Conservation (phyloP, 345 rosid genomes). For the Populus euphratica region DNA sequence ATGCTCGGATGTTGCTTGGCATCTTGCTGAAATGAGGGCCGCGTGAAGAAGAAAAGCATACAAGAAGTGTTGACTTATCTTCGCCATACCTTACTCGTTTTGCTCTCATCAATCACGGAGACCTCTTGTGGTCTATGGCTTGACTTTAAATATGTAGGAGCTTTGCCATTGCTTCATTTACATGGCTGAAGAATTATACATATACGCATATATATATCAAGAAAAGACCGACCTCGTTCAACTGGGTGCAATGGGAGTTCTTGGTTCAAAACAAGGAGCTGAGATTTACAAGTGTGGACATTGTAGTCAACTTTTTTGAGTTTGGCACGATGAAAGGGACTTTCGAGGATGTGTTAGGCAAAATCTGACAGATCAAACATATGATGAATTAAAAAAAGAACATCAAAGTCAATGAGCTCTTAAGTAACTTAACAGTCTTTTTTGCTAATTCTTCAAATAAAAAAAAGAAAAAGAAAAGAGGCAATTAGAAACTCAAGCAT, state of each 20-base stretch:
- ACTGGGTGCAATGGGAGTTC: not conserved
- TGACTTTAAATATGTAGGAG: not conserved
- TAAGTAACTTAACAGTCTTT: no score
- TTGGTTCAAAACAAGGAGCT: not conserved
- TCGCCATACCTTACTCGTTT: constrained; percentile 30
- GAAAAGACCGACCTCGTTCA: no score
- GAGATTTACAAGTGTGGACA: not conserved
- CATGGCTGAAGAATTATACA: not conserved
- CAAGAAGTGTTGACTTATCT: constrained; percentile 13
- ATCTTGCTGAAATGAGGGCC: constrained; percentile 9
- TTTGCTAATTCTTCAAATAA: no score
- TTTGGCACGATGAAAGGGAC: not conserved
- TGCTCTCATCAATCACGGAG: not conserved
- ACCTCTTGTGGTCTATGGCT: not conserved
- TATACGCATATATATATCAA: no score
- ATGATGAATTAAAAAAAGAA: not conserved
- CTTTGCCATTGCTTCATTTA: not conserved
- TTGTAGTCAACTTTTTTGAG: not conserved
- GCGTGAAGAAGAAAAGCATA: constrained; percentile 16
- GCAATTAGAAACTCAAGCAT: no score
- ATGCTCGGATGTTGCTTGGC: constrained; percentile 2
- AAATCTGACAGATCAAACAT: not conserved
- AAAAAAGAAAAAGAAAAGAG: no score
- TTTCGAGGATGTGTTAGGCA: not conserved
- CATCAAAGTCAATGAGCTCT: no score